Evolutionary conservation across 139 green algal species (phyloP), one percentile per base, ranked within the genome.

Genomic region (Picochlorum sp.): DNA sequence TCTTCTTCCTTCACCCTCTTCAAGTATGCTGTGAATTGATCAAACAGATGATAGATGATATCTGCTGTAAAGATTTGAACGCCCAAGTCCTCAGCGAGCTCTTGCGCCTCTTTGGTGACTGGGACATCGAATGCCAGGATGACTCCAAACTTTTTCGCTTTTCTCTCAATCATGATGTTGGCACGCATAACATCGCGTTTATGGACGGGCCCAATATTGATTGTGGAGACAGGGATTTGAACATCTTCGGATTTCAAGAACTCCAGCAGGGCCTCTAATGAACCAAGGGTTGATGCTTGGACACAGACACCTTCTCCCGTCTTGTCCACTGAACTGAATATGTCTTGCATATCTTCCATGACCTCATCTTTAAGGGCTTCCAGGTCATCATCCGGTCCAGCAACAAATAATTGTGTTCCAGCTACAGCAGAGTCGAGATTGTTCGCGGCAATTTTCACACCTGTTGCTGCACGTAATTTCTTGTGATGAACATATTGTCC

Each of bases 1-100:
- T 95, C 88, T 58, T 89, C 71, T 50, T 80, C 75, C 73, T 89
- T 91, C 11, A 85, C 71, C 62, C 80, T 61, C 60, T 82, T 78
- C 50, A 93, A 82, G 73, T 89, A 94, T 13, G 80, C 83, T 4
- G 75, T 92, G 80, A 96, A 95, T 70, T 97, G 90, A 83, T 99
- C 94, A 58, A 98, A 98, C 20, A 99, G 84, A 85, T 99, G 94
- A 79, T 99, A 99, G 76, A 99, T 99, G 82, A 99, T 98, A 81
- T 99, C 94, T 13, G 94, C 94, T 0, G 90, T 97, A 74, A 99
- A 95, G 65, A 99, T 85, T 21, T 71, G 80, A 14, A 98, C 93
- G 10, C 83, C 82, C 58, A 90, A 64, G 66, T 92, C 85, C 44
- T 95, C 81, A 0, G 92, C 78, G 69, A 96, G 79, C 57, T 89